Evolutionary conservation across 306 rosid genomes (phyloP).

Genomic region (Pueraria montana): DNA sequence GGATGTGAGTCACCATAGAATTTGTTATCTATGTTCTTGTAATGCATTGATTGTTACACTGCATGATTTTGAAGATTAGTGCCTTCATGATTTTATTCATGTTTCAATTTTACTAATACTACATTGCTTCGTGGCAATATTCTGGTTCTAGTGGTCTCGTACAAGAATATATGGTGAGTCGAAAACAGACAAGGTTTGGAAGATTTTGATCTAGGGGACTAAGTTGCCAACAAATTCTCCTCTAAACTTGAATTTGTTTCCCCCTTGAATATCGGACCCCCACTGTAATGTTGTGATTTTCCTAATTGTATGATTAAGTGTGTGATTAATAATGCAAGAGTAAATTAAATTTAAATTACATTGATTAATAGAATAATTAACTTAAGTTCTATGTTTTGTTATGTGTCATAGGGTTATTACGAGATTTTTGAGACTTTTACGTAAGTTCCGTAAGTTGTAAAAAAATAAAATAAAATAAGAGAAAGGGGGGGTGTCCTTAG

Average conservation of each 20-base stretch:
- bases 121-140: neutral
- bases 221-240: neutral
- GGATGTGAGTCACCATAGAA: slow-evolving; percentile 41
- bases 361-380: too few species aligned
- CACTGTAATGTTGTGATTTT: too few species aligned
- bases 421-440: too few species aligned
- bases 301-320: too few species aligned
- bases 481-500: too few species aligned
- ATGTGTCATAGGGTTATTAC: too few species aligned
- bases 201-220: neutral
- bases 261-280: too few species aligned
- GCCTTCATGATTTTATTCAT: slow-evolving; percentile 29
- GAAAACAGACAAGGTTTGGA: neutral
- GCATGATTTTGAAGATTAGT: slow-evolving; percentile 41
- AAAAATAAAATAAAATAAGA: too few species aligned
- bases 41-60: slow-evolving; percentile 50
- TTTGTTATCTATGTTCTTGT: slow-evolving; percentile 27
- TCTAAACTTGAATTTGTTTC: neutral
- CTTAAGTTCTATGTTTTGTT: too few species aligned
- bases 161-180: neutral
- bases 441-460: too few species aligned
- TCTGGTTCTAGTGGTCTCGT: neutral
- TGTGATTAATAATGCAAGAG: too few species aligned
- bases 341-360: too few species aligned
- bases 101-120: neutral